Percentiles rank a stretch among this genome's conserved stretches.
Evolutionary conservation across 2,329 filamentous ascomycete genomes (phyloP).

Genomic region (Paramyrothecium roridum): DNA sequence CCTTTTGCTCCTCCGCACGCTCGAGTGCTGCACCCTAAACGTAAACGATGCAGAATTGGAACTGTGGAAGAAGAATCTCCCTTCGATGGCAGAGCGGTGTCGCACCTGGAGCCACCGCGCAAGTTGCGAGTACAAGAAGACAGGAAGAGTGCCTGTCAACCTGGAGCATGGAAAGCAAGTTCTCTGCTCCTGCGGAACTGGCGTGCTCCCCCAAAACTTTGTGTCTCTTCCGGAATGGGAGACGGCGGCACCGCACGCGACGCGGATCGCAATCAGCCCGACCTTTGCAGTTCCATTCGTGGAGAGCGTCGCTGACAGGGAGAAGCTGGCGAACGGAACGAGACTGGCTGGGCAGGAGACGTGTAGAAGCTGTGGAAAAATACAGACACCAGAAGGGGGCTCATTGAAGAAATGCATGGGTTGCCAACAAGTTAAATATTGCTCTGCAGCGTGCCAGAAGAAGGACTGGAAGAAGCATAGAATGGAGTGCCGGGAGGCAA

Average conservation of each 20-base stretch:
- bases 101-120: slow-evolving; percentile 42
- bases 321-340: slow-evolving; percentile 7
- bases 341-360: slow-evolving; percentile 12
- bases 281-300: slow-evolving; percentile 42
- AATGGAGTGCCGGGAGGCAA: slow-evolving; percentile 30
- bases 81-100: slow-evolving; percentile 43
- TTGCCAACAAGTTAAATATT: slow-evolving; percentile 46
- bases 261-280: slow-evolving; percentile 57
- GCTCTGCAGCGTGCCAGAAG: slow-evolving; percentile 49
- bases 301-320: slow-evolving; percentile 33
- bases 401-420: slow-evolving; percentile 40
- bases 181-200: slow-evolving; percentile 44
- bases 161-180: slow-evolving; percentile 29
- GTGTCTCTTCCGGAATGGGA: slow-evolving; percentile 40
- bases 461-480: slow-evolving; percentile 52
- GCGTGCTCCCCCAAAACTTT: slow-evolving; percentile 36
- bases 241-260: slow-evolving; percentile 35
- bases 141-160: slow-evolving; percentile 35
- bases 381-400: slow-evolving; percentile 20
- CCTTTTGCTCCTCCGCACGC: slow-evolving; percentile 29
- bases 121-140: slow-evolving; percentile 39
- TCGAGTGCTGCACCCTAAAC: slow-evolving; percentile 35
- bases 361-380: slow-evolving; percentile 35
- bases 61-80: slow-evolving; percentile 43
- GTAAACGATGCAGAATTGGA: slow-evolving; percentile 56